These are phyloP conservation scores for Zygosaccharomyces sapae DNA, from an alignment of 1,139 yeast species.

Conservation along the genomic window DNA sequence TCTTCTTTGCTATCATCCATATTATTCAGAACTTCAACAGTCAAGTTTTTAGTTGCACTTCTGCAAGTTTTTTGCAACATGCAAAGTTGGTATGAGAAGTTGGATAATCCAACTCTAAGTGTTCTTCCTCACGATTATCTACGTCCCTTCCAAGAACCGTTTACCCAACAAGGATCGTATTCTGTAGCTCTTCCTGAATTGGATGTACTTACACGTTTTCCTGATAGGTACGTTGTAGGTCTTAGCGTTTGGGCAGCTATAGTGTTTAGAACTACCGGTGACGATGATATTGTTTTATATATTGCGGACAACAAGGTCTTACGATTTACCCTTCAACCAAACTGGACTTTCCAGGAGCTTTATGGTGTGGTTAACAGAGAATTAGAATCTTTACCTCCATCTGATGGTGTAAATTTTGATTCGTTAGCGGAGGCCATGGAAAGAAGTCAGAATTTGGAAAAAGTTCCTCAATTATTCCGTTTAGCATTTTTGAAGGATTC, in stretches of 20 bases:
- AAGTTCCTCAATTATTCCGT: slow-evolving; percentile 57
- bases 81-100: slow-evolving; percentile 58
- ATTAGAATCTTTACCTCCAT: slow-evolving; percentile 41
- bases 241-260: slow-evolving; percentile 70
- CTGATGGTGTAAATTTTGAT: slow-evolving; percentile 49
- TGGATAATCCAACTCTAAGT: slow-evolving; percentile 80
- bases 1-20: no score
- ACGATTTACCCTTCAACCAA: slow-evolving; percentile 55
- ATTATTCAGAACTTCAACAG: no score
- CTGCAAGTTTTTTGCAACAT: not conserved
- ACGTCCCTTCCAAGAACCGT: slow-evolving; percentile 67
- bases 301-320: slow-evolving; percentile 55
- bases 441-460: slow-evolving; percentile 47
- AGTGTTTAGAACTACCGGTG: slow-evolving; percentile 81
- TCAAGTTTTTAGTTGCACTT: no score
- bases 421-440: slow-evolving; percentile 55
- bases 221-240: slow-evolving; percentile 47
- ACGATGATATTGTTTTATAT: slow-evolving; percentile 86
- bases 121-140: slow-evolving; percentile 85
- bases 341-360: slow-evolving; percentile 51
- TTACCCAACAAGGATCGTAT: slow-evolving; percentile 56
- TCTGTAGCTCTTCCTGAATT: slow-evolving; percentile 41
- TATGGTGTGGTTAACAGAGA: slow-evolving; percentile 20
- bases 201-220: slow-evolving; percentile 28
- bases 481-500: slow-evolving; percentile 26